Percentiles rank a stretch among this genome's conserved stretches.
Conservation (phyloP, 495 filamentous ascomycete species). For the Podospora appendiculata region DNA sequence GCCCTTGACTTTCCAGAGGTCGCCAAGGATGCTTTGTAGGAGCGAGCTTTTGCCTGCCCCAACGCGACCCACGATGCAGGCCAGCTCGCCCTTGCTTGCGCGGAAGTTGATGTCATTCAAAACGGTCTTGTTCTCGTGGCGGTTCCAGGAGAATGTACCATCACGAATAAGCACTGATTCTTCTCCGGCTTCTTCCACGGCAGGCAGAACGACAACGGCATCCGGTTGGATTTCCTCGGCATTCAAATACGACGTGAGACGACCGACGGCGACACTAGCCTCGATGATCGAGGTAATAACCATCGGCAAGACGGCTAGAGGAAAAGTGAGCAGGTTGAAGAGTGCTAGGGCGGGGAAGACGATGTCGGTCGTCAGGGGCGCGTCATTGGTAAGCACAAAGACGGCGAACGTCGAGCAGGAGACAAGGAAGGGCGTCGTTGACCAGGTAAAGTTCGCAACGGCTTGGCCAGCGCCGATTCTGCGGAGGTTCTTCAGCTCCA, state of each 20-base stretch:
- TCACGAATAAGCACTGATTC: constrained; percentile 77
- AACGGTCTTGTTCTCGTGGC: constrained; percentile 50
- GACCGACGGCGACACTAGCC: constrained; percentile 82
- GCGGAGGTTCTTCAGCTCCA: constrained; percentile 88
- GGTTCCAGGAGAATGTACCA: constrained; percentile 92
- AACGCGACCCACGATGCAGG: constrained; percentile 91
- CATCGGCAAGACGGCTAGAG: constrained; percentile 90
- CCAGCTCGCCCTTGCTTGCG: constrained; percentile 83
- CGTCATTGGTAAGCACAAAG: constrained; percentile 75
- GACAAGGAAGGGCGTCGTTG: constrained; percentile 97
- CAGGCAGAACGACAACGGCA: constrained; percentile 61
- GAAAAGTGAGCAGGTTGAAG: constrained; percentile 92
- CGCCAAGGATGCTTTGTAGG: constrained; percentile 77
- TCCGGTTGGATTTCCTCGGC: constrained; percentile 88
- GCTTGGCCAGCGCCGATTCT: constrained; percentile 93
- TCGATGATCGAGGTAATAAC: constrained; percentile 96
- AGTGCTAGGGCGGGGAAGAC: constrained; percentile 87
- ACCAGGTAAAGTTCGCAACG: constrained; percentile 96
- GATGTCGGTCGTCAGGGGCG: constrained; percentile 83
- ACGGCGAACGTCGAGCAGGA: constrained; percentile 95
- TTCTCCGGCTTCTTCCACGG: constrained; percentile 67
- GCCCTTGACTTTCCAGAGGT: constrained; percentile 84
- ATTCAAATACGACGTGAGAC: constrained; percentile 76
- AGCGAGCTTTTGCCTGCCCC: constrained; percentile 92
- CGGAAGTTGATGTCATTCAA: constrained; percentile 71